Conservation (phyloP, 179 eudicot species). For the Corrigiola litoralis region DNA sequence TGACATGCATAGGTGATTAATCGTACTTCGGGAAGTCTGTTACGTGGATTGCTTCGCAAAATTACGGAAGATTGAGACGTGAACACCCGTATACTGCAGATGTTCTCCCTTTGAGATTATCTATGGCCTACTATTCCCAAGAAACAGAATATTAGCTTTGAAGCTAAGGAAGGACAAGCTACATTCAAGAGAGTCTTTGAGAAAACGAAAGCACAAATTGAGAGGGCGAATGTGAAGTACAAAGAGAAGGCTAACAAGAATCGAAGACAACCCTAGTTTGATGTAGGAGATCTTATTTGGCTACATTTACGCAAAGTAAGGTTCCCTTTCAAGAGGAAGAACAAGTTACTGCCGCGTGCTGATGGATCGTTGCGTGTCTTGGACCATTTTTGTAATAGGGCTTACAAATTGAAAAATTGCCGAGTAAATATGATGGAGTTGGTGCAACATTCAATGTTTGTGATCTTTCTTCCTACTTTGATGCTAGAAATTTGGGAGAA, state of each 20-base stretch:
- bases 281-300: not conserved
- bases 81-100: too few species aligned
- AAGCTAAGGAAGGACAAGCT: not conserved
- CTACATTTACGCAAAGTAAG: not conserved
- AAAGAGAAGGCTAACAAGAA: not conserved
- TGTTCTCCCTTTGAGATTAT: too few species aligned
- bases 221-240: not conserved
- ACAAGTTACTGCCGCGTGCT: not conserved
- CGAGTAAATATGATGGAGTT: not conserved
- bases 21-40: too few species aligned
- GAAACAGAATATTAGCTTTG: not conserved
- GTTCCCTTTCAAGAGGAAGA: not conserved
- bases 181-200: not conserved
- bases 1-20: too few species aligned
- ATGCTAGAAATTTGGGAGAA: too few species aligned
- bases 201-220: not conserved
- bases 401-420: not conserved
- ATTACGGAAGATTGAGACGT: too few species aligned
- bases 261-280: not conserved
- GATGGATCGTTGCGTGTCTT: not conserved
- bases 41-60: too few species aligned
- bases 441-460: not conserved
- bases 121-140: too few species aligned
- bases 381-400: not conserved
- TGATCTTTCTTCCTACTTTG: too few species aligned